phyloP scores from a whole-genome alignment of 768 basidiomycete species.

The Ramaria rubella region DNA sequence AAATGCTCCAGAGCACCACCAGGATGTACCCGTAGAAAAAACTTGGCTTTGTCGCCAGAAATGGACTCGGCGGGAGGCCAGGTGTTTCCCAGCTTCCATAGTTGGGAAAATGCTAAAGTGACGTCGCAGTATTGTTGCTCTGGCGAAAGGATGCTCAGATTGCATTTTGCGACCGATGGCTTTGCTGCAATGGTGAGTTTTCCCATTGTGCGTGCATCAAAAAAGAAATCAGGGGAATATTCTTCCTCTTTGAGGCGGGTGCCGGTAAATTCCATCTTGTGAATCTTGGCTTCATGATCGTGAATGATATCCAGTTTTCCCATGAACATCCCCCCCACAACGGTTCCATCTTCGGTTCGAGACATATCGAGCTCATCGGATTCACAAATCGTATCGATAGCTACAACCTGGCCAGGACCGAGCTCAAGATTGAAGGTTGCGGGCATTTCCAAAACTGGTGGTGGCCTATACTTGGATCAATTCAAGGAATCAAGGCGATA shows the following conservation, averaged over 20 bases:
- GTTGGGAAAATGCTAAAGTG: conserved; percentile 57
- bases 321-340: conserved; percentile 83
- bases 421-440: conserved; percentile 81
- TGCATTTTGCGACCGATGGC: conserved; percentile 69
- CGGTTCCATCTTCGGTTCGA: conserved; percentile 82
- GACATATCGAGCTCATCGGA: conserved; percentile 89
- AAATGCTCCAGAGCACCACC: conserved; percentile 86
- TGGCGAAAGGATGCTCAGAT: conserved; percentile 68
- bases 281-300: conserved; percentile 50
- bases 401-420: conserved; percentile 69
- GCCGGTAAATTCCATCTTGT: conserved; percentile 77
- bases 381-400: conserved; percentile 68
- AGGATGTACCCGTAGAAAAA: conserved; percentile 76
- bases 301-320: conserved; percentile 83
- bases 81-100: conserved; percentile 69
- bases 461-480: conserved; percentile 31
- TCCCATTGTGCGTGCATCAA: conserved; percentile 71
- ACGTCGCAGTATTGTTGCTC: conserved; percentile 76
- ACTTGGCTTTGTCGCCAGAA: conserved; percentile 71
- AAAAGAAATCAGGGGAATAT: conserved; percentile 58
- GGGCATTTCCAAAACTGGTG: conserved; percentile 82
- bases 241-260: conserved; percentile 64
- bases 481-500: conserved; percentile 10
- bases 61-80: conserved; percentile 68
- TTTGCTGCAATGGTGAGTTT: conserved; percentile 72